Conservation (phyloP, 139 green algal species). For the Chlorella sp. region DNA sequence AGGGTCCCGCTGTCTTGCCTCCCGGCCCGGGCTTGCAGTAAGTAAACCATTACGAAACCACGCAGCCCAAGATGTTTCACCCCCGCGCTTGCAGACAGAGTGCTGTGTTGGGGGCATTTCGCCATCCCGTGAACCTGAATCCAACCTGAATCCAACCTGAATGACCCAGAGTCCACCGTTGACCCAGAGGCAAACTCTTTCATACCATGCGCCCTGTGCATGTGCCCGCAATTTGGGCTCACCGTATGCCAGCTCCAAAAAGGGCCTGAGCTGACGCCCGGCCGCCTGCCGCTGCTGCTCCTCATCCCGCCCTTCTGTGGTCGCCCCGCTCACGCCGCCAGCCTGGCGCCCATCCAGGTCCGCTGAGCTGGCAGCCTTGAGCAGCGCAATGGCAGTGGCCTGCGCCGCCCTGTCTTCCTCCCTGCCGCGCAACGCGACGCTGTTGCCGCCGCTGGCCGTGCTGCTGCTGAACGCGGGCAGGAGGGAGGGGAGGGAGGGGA, state of each 20-base stretch:
- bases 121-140: no score
- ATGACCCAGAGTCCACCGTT: no score
- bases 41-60: no score
- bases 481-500: not conserved
- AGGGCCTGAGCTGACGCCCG: slow-evolving; percentile 29
- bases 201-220: no score
- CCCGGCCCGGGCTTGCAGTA: not conserved
- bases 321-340: not conserved
- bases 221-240: not conserved
- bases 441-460: not conserved
- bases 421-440: not conserved
- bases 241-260: slow-evolving; percentile 71
- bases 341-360: not conserved
- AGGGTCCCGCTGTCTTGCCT: no score
- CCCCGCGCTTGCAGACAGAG: no score
- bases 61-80: no score
- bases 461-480: not conserved
- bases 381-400: not conserved
- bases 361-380: not conserved
- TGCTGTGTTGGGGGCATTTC: no score
- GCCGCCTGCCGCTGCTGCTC: not conserved
- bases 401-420: not conserved
- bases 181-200: no score
- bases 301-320: not conserved
- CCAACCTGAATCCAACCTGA: no score